These are phyloP conservation scores for Polygonum aviculare DNA, from an alignment of 148 eudicot species.

Conservation along the genomic window DNA sequence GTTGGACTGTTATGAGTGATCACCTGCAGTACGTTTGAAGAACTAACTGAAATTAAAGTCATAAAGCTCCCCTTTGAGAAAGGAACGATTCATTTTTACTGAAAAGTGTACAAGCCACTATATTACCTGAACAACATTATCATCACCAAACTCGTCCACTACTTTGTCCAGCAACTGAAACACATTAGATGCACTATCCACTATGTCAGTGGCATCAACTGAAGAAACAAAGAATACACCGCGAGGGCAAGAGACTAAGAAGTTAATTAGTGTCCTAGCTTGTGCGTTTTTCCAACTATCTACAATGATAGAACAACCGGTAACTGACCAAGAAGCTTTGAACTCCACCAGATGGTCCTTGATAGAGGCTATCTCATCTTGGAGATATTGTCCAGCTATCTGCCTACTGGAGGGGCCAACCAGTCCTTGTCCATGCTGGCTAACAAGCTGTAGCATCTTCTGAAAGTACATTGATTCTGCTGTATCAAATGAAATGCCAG, in stretches of 20 bases:
- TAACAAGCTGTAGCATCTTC: slow-evolving; percentile 84
- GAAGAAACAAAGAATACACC: slow-evolving; percentile 71
- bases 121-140: slow-evolving; percentile 81
- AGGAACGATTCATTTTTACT: background rate
- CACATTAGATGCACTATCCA: slow-evolving; percentile 55
- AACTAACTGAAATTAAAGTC: background rate
- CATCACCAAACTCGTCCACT: slow-evolving; percentile 90
- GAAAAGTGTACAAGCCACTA: slow-evolving; percentile 3
- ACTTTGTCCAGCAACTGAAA: slow-evolving; percentile 73
- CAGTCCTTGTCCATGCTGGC: slow-evolving; percentile 73
- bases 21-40: slow-evolving; percentile 39
- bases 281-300: slow-evolving; percentile 82
- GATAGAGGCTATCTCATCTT: slow-evolving; percentile 60
- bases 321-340: slow-evolving; percentile 77
- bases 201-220: slow-evolving; percentile 67
- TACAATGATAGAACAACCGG: slow-evolving; percentile 91
- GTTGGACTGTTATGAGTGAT: slow-evolving; percentile 69
- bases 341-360: slow-evolving; percentile 60
- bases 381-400: slow-evolving; percentile 66
- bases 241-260: slow-evolving; percentile 87
- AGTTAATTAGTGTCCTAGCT: slow-evolving; percentile 56
- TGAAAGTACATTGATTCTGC: slow-evolving; percentile 71
- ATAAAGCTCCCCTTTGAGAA: background rate
- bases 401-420: slow-evolving; percentile 56
- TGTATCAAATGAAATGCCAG: slow-evolving; percentile 70